phyloP scores from a whole-genome alignment of 352 stramenopile genomes.

The Pythium brassicae region DNA sequence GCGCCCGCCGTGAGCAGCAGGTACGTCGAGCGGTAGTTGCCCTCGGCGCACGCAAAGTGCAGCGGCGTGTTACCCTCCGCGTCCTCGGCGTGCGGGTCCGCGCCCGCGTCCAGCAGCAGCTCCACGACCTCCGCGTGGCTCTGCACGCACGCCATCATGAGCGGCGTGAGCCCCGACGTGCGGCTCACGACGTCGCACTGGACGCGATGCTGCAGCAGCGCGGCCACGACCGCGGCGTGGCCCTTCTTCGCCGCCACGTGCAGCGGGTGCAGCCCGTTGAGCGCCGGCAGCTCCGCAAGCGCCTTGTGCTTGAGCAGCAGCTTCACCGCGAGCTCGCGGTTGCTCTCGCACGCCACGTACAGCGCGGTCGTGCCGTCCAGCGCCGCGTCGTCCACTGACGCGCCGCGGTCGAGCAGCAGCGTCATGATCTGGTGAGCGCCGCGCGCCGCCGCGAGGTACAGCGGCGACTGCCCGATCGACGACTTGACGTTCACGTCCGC shows the following conservation, averaged over 20 bases:
- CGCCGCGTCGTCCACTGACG: slow-evolving; percentile 45
- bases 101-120: slow-evolving; percentile 61
- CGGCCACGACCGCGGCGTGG: slow-evolving; percentile 32
- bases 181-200: slow-evolving; percentile 46
- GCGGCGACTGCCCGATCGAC: slow-evolving; percentile 44
- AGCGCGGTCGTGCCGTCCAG: slow-evolving; percentile 51
- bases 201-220: slow-evolving; percentile 38
- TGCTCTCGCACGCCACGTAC: slow-evolving; percentile 57
- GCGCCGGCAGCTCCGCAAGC: slow-evolving; percentile 27
- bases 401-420: slow-evolving; percentile 67
- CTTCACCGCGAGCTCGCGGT: slow-evolving; percentile 46
- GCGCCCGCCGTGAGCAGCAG: slow-evolving; percentile 76
- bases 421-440: slow-evolving; percentile 60
- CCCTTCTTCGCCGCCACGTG: slow-evolving; percentile 62
- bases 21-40: slow-evolving; percentile 76
- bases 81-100: slow-evolving; percentile 75
- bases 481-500: slow-evolving; percentile 50
- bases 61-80: slow-evolving; percentile 76
- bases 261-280: slow-evolving; percentile 51
- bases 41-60: slow-evolving; percentile 69
- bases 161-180: slow-evolving; percentile 43
- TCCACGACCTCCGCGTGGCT: slow-evolving; percentile 64
- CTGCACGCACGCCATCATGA: slow-evolving; percentile 63
- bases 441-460: slow-evolving; percentile 51
- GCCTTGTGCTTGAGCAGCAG: slow-evolving; percentile 63